Conservation (phyloP, 2,329 filamentous ascomycete genomes). For the Diaporthe humulicola region DNA sequence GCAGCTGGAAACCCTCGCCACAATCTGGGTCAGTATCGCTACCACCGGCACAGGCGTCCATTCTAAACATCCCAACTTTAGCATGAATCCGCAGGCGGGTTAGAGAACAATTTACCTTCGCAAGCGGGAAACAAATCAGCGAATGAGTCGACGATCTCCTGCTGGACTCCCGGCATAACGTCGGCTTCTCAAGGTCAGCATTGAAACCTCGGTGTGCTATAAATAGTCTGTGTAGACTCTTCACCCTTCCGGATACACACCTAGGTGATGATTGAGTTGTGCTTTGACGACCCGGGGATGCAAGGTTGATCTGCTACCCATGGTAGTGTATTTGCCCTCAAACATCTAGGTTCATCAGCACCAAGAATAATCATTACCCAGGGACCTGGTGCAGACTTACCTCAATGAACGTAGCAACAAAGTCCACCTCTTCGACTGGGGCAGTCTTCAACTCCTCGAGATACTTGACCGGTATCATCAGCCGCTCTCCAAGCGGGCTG, state of each 20-base stretch:
- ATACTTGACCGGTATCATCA: conserved; percentile 47
- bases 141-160: conserved; percentile 45
- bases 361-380: no score
- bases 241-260: conserved; percentile 36
- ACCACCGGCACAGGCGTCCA: conserved; percentile 44
- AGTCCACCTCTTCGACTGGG: conserved; percentile 46
- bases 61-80: neutral
- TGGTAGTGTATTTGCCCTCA: conserved; percentile 49
- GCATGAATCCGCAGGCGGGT: neutral
- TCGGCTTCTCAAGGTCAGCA: neutral
- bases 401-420: conserved; percentile 45
- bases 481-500: conserved; percentile 45
- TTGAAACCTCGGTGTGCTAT: neutral
- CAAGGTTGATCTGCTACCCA: conserved; percentile 47
- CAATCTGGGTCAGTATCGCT: conserved; percentile 44
- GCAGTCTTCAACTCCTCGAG: conserved; percentile 47
- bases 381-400: neutral
- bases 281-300: conserved; percentile 46
- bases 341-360: conserved; percentile 44
- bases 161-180: conserved; percentile 40
- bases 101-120: conserved; percentile 40
- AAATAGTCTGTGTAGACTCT: neutral
- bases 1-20: conserved; percentile 47
- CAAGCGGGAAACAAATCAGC: conserved; percentile 41
- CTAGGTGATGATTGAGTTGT: conserved; percentile 45